A percentile compares a stretch with the other conserved stretches of the same genome.
These are phyloP conservation scores for Angomonas ambiguus DNA, from an alignment of 208 protist species.

Conservation along the genomic window DNA sequence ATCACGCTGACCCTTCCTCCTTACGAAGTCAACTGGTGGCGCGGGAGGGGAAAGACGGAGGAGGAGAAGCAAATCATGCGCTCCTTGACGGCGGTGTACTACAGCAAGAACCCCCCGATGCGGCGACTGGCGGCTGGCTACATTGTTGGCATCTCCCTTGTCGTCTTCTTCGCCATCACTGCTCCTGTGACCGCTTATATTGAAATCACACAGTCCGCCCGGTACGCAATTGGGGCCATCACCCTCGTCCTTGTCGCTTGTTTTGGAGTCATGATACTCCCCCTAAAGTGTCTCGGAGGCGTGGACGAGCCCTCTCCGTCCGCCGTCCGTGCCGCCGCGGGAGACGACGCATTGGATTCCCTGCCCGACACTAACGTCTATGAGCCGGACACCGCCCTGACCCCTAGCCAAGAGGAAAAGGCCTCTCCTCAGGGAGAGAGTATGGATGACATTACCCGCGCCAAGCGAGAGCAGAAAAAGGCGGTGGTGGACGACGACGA, in stretches of 20 bases:
- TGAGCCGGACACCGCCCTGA: neutral
- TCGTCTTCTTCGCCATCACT: conserved; percentile 47
- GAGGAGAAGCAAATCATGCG: conserved; percentile 30
- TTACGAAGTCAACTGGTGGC: conserved; percentile 62
- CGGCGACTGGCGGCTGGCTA: conserved; percentile 52
- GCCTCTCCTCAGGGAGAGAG: neutral
- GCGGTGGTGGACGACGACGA: neutral
- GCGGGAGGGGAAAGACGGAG: conserved; percentile 35
- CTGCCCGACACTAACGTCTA: neutral
- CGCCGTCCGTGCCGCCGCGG: conserved; percentile 3
- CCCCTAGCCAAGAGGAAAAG: neutral
- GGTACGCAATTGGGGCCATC: conserved; percentile 32
- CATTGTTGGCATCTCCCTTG: conserved; percentile 33
- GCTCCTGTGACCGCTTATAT: conserved; percentile 53
- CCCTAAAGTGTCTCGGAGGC: conserved; percentile 48
- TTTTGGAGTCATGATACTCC: conserved; percentile 46
- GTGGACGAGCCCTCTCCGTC: conserved; percentile 29
- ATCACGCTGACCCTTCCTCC: conserved; percentile 47
- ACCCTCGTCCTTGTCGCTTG: conserved; percentile 31
- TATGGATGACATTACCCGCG: neutral
- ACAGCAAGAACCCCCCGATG: conserved; percentile 45
- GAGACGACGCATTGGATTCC: conserved; percentile 6
- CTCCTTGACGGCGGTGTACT: conserved; percentile 34
- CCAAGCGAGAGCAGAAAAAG: neutral
- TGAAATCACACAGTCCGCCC: conserved; percentile 16